phyloP scores from a whole-genome alignment of 164 flowering plant genomes.

The Tinospora cordifolia region DNA sequence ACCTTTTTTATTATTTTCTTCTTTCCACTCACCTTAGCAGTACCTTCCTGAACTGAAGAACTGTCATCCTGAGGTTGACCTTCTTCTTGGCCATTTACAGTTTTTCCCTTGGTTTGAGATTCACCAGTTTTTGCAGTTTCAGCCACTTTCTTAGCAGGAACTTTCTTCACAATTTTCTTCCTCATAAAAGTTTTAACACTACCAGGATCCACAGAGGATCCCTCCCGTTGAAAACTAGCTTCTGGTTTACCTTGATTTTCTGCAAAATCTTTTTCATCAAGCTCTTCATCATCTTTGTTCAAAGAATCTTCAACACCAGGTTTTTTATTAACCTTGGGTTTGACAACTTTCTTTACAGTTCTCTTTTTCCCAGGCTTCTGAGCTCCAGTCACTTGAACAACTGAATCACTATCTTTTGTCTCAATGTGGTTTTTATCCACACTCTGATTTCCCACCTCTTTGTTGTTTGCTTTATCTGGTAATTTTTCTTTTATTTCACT shows the following conservation, averaged over 20 bases:
- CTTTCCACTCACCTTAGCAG: slow-evolving; percentile 39
- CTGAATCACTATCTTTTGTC: slow-evolving; percentile 27
- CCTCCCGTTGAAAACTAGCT: slow-evolving; percentile 24
- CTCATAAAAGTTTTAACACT: slow-evolving; percentile 21
- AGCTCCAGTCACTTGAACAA: slow-evolving; percentile 22
- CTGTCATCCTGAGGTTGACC: slow-evolving; percentile 21
- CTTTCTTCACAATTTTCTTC: slow-evolving; percentile 39
- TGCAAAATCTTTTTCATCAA: slow-evolving; percentile 28
- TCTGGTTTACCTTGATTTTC: slow-evolving; percentile 27
- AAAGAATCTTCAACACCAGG: slow-evolving; percentile 18
- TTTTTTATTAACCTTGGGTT: slow-evolving; percentile 47
- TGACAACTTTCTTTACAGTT: slow-evolving; percentile 57
- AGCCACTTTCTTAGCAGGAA: slow-evolving; percentile 20
- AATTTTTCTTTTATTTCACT: slow-evolving; percentile 14
- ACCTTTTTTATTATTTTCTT: slow-evolving; percentile 53
- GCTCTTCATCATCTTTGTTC: slow-evolving; percentile 24
- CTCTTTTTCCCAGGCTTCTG: slow-evolving; percentile 55
- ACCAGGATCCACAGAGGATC: slow-evolving; percentile 26
- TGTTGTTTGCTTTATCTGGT: slow-evolving; percentile 14
- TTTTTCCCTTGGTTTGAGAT: slow-evolving; percentile 22
- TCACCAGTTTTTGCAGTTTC: slow-evolving; percentile 9
- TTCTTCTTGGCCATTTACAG: slow-evolving; percentile 28
- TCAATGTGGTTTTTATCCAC: slow-evolving; percentile 20
- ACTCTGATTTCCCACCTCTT: slow-evolving; percentile 18
- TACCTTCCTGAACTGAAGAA: slow-evolving; percentile 24